phyloP scores from a whole-genome alignment of 2,329 filamentous ascomycete species.

The Calonectria henricotiae region DNA sequence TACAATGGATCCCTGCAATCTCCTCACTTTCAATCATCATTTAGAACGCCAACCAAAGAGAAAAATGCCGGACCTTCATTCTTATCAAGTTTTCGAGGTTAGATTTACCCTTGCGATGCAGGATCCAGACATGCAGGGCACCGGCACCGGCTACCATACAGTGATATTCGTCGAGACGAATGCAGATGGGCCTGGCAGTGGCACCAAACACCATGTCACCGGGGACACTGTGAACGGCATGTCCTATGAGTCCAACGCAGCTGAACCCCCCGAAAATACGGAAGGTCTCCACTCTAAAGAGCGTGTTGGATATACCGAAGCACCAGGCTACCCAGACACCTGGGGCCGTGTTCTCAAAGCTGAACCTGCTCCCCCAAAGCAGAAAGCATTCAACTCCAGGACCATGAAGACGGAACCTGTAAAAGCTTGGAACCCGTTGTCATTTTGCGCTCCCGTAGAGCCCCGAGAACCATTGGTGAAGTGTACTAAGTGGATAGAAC shows the following conservation, averaged over 20 bases:
- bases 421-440: slow-evolving; percentile 24
- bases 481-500: slow-evolving; percentile 34
- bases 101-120: slow-evolving; percentile 25
- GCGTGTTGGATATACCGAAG: neutral
- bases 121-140: slow-evolving; percentile 29
- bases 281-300: slow-evolving; percentile 14
- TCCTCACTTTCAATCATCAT: too few species aligned
- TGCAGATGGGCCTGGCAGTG: slow-evolving; percentile 10
- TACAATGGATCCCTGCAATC: neutral
- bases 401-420: slow-evolving; percentile 35
- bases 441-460: slow-evolving; percentile 26
- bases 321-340: neutral
- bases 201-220: slow-evolving; percentile 29
- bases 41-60: too few species aligned
- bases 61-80: neutral
- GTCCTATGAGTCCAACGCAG: slow-evolving; percentile 14
- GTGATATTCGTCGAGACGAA: slow-evolving; percentile 34
- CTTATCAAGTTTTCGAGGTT: slow-evolving; percentile 26
- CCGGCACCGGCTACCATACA: slow-evolving; percentile 21
- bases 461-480: slow-evolving; percentile 18
- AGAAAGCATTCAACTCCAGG: slow-evolving; percentile 31
- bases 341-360: slow-evolving; percentile 4
- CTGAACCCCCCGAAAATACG: neutral
- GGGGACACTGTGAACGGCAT: slow-evolving; percentile 33
- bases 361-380: slow-evolving; percentile 22